Conservation (phyloP, 2,329 filamentous ascomycete genomes). For the Albifimbria verrucaria region DNA sequence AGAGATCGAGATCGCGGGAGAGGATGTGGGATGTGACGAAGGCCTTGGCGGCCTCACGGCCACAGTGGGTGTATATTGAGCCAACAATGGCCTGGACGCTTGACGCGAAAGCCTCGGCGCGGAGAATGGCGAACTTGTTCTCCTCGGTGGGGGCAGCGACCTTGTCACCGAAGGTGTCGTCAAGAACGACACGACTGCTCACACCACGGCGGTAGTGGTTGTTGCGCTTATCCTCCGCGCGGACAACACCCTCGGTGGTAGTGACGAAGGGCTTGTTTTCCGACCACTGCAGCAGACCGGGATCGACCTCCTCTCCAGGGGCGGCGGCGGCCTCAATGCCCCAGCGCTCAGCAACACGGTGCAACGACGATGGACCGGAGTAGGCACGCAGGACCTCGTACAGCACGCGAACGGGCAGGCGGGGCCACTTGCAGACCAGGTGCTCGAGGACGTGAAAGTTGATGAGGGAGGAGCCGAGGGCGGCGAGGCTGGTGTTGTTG, state of each 20-base stretch:
- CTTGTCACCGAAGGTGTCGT: slow-evolving; percentile 78
- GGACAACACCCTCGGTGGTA: slow-evolving; percentile 49
- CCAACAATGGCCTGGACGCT: slow-evolving; percentile 85
- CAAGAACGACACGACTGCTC: slow-evolving; percentile 74
- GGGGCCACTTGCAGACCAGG: slow-evolving; percentile 84
- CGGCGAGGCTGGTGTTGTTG: slow-evolving; percentile 84
- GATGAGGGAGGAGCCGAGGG: slow-evolving; percentile 78
- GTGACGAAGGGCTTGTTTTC: slow-evolving; percentile 42
- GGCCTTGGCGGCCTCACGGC: slow-evolving; percentile 70
- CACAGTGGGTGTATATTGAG: slow-evolving; percentile 80
- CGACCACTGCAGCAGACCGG: slow-evolving; percentile 81
- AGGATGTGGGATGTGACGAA: slow-evolving; percentile 86
- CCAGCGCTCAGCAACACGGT: slow-evolving; percentile 78
- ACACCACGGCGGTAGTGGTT: slow-evolving; percentile 60
- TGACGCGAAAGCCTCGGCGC: slow-evolving; percentile 66
- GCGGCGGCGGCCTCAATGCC: slow-evolving; percentile 84
- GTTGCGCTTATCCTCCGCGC: slow-evolving; percentile 45
- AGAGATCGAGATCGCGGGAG: slow-evolving; percentile 72
- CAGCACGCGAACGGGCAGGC: slow-evolving; percentile 82
- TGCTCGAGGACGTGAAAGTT: slow-evolving; percentile 87
- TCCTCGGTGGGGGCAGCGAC: slow-evolving; percentile 25
- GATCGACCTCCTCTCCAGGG: slow-evolving; percentile 88
- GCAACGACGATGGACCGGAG: slow-evolving; percentile 70
- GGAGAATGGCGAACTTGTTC: slow-evolving; percentile 60
- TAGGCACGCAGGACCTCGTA: slow-evolving; percentile 85